Conservation (phyloP, 768 basidiomycete species). For the Phlegmacium glaucopus region DNA sequence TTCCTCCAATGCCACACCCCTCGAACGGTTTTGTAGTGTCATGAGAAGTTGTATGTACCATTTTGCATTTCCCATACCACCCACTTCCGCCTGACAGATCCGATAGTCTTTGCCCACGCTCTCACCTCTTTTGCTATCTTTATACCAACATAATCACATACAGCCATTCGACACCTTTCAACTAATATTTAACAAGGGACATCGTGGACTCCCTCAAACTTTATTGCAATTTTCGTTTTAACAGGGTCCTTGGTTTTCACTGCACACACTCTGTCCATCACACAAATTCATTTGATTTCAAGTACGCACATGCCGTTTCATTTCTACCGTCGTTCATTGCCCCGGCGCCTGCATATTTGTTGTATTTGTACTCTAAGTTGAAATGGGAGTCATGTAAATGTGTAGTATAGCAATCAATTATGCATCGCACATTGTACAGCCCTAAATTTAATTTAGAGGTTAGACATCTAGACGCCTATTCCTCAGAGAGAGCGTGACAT, state of each 20-base stretch:
- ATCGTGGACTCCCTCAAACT: background rate
- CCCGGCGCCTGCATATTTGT: background rate
- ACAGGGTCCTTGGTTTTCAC: too few relatives aligned
- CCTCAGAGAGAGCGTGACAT: too few relatives aligned
- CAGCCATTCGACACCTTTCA: constrained; percentile 7
- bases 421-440: too few relatives aligned
- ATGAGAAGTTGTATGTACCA: constrained; percentile 14
- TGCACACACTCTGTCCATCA: background rate
- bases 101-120: background rate
- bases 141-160: constrained; percentile 18
- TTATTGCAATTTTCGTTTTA: too few relatives aligned
- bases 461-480: too few relatives aligned
- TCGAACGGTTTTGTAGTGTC: constrained; percentile 16
- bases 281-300: background rate
- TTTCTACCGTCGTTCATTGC: constrained; percentile 1
- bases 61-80: constrained; percentile 3
- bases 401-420: too few relatives aligned
- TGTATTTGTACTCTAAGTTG: background rate
- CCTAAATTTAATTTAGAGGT: too few relatives aligned
- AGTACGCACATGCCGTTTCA: background rate
- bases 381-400: background rate
- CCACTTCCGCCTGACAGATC: background rate
- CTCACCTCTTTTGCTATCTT: constrained; percentile 13
- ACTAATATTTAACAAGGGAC: constrained; percentile 2
- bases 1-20: constrained; percentile 20